These are phyloP conservation scores for Gnaphalium uliginosum DNA, from an alignment of 129 eudicot genomes.

Conservation along the genomic window DNA sequence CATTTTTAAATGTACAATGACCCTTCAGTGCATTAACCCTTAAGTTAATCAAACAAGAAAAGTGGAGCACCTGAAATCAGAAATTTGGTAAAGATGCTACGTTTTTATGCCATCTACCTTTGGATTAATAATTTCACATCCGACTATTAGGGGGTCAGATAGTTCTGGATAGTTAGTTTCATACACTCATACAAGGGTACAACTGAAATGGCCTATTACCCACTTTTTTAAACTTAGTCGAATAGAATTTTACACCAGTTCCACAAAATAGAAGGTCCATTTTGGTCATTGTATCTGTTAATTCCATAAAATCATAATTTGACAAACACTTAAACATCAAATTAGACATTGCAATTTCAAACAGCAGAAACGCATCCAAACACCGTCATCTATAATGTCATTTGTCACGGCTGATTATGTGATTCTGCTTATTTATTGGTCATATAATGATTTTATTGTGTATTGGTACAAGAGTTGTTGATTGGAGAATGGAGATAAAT, in stretches of 20 bases:
- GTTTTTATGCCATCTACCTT: too few species aligned
- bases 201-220: neutral
- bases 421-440: slow-evolving; percentile 2
- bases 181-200: too few species aligned
- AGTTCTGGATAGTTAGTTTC: too few species aligned
- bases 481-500: neutral
- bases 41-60: too few species aligned
- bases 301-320: neutral
- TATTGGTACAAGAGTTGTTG: neutral
- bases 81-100: too few species aligned
- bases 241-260: neutral
- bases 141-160: neutral
- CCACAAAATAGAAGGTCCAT: neutral
- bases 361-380: neutral
- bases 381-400: neutral
- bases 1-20: too few species aligned
- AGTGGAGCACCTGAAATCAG: too few species aligned
- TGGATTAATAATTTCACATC: neutral
- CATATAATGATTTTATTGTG: neutral
- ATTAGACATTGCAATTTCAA: neutral
- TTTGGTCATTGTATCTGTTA: neutral
- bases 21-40: too few species aligned
- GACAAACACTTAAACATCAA: neutral
- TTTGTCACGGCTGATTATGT: slow-evolving; percentile 2
- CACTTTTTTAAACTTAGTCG: neutral